Evolutionary conservation across 352 stramenopile genomes (phyloP).

Genomic region (Sclerospora graminicola): DNA sequence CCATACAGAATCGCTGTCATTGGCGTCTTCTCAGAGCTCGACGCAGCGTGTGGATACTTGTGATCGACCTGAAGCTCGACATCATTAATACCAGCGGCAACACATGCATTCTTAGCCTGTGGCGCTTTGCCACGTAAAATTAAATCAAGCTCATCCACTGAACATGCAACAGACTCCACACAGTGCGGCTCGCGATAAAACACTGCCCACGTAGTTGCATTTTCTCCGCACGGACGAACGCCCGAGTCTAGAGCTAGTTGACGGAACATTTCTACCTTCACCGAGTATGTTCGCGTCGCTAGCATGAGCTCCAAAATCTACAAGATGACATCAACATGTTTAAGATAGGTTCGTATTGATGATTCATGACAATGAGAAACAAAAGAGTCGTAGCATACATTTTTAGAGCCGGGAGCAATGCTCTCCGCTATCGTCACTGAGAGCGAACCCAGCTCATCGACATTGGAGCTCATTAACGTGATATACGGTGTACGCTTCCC

Average conservation of each 20-base stretch:
- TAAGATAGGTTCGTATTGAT: too few species aligned
- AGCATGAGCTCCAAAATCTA: conserved; percentile 77
- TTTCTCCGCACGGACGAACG: conserved; percentile 36
- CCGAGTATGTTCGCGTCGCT: conserved; percentile 67
- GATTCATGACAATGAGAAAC: neutral
- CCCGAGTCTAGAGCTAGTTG: conserved; percentile 70
- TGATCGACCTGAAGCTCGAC: conserved; percentile 59
- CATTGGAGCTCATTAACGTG: conserved; percentile 24
- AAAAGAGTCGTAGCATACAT: conserved; percentile 22
- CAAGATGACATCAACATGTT: too few species aligned
- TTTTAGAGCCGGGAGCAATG: conserved; percentile 50
- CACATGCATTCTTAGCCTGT: conserved; percentile 24
- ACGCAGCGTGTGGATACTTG: conserved; percentile 46
- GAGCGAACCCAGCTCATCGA: conserved; percentile 37
- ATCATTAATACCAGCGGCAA: conserved; percentile 58
- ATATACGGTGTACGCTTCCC: conserved; percentile 22
- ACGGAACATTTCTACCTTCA: conserved; percentile 77
- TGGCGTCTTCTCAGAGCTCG: conserved; percentile 3
- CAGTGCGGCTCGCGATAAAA: conserved; percentile 64
- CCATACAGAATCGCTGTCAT: conserved; percentile 79
- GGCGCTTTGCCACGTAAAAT: conserved; percentile 20
- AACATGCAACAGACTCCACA: conserved; percentile 55
- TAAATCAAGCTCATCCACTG: conserved; percentile 29
- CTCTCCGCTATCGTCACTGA: conserved; percentile 41
- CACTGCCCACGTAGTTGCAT: conserved; percentile 55